phyloP scores from a whole-genome alignment of 306 rosid genomes.

The Cicer chorassanicum region DNA sequence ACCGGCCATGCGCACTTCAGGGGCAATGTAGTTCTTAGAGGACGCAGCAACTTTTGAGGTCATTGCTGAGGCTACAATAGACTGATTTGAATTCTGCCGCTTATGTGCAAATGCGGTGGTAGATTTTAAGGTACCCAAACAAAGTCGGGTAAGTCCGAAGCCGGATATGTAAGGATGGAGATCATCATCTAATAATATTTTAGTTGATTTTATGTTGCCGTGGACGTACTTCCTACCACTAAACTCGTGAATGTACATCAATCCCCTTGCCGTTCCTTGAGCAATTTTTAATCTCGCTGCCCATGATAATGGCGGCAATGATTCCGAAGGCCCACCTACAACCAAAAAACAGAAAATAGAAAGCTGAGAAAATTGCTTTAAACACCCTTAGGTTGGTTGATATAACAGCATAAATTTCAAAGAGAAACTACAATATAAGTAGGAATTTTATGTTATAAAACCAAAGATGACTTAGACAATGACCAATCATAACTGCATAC shows the following conservation, averaged over 20 bases:
- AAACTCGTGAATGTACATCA: constrained; percentile 69
- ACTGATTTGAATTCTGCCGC: constrained; percentile 49
- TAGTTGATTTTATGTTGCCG: constrained; percentile 74
- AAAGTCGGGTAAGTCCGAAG: constrained; percentile 69
- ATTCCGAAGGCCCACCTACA: constrained; percentile 61
- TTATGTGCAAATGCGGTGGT: constrained; percentile 50
- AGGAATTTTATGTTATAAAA: not conserved
- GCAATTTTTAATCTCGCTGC: constrained; percentile 72
- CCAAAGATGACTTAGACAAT: constrained; percentile 21
- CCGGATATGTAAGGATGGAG: constrained; percentile 71
- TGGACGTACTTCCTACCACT: constrained; percentile 71
- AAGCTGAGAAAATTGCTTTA: constrained; percentile 9
- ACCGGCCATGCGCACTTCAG: constrained; percentile 60
- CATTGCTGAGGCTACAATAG: constrained; percentile 43
- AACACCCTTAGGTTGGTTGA: not conserved
- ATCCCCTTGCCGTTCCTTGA: constrained; percentile 76
- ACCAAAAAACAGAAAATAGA: constrained; percentile 28
- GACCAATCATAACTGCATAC: not conserved
- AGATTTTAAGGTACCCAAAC: constrained; percentile 47
- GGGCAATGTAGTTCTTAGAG: constrained; percentile 63
- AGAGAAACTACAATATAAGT: not conserved
- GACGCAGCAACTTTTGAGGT: constrained; percentile 52
- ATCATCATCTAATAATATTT: constrained; percentile 72
- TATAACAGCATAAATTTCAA: not conserved
- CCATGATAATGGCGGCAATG: constrained; percentile 63